phyloP scores from a whole-genome alignment of 129 eudicot species.

The Lonicera japonica region DNA sequence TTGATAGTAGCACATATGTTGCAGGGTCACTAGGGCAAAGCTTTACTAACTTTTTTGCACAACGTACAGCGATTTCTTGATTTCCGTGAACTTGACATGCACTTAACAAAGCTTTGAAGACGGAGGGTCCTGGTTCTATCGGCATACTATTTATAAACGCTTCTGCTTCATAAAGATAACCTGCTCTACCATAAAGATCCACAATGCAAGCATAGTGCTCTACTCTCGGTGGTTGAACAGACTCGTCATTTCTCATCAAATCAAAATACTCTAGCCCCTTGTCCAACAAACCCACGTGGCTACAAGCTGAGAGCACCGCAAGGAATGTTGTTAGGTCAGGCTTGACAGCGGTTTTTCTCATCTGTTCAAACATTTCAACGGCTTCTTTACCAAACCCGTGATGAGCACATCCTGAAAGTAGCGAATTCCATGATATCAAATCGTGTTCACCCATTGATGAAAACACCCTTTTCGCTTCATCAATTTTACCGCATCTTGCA shows the following conservation, averaged over 20 bases:
- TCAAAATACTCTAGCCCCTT: slow-evolving; percentile 52
- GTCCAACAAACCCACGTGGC: slow-evolving; percentile 60
- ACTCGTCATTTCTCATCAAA: slow-evolving; percentile 35
- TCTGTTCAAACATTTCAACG: slow-evolving; percentile 44
- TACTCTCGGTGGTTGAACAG: slow-evolving; percentile 27
- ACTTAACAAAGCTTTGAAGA: slow-evolving; percentile 54
- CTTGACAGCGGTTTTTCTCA: slow-evolving; percentile 32
- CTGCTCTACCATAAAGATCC: slow-evolving; percentile 63
- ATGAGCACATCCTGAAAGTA: slow-evolving; percentile 51
- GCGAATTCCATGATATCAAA: slow-evolving; percentile 58
- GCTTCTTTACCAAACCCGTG: slow-evolving; percentile 53
- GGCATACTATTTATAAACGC: slow-evolving; percentile 43
- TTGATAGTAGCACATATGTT: slow-evolving; percentile 49
- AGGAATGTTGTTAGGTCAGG: slow-evolving; percentile 54
- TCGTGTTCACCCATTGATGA: slow-evolving; percentile 34
- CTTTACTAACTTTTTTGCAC: slow-evolving; percentile 36
- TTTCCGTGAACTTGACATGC: slow-evolving; percentile 51
- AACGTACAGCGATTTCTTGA: slow-evolving; percentile 41
- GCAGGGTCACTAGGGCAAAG: slow-evolving; percentile 54
- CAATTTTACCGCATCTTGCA: slow-evolving; percentile 45
- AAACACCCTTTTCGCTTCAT: slow-evolving; percentile 36
- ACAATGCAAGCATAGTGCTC: slow-evolving; percentile 69
- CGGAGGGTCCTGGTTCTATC: slow-evolving; percentile 40
- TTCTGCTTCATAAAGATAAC: slow-evolving; percentile 56
- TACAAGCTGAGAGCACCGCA: slow-evolving; percentile 55